These are phyloP conservation scores for Cytospora mali DNA, from an alignment of 2,329 filamentous ascomycete species.

Conservation along the genomic window DNA sequence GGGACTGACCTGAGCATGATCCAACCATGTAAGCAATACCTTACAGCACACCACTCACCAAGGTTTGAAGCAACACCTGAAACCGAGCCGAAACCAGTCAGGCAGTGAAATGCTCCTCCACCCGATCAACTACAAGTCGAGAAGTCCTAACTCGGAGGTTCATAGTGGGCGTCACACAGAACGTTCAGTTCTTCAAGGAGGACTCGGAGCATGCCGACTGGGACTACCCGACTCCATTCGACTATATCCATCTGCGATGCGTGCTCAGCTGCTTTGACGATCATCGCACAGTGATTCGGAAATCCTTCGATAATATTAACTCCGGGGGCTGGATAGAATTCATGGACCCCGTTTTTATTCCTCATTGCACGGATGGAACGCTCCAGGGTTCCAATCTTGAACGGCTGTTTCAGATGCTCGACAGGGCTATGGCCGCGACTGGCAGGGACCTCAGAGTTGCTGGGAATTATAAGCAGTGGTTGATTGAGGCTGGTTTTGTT, in stretches of 20 bases:
- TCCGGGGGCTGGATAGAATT: conserved; percentile 10
- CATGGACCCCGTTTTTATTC: conserved; percentile 7
- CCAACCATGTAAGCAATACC: conserved; percentile 17
- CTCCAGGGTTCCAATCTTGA: not conserved
- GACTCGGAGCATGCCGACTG: conserved; percentile 12
- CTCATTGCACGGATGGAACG: conserved; percentile 2
- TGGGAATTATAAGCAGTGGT: conserved; percentile 32
- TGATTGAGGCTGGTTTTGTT: conserved; percentile 37
- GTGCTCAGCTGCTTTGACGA: conserved; percentile 12
- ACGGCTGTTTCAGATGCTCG: not conserved
- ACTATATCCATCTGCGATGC: conserved; percentile 2
- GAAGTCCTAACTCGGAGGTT: not conserved
- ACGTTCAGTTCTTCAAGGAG: conserved; percentile 16
- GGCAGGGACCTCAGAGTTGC: conserved; percentile 23
- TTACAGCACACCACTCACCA: no score
- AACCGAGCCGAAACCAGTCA: not conserved
- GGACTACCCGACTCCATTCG: not conserved
- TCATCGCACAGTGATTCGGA: not conserved
- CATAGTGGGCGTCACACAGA: not conserved
- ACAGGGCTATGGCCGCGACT: conserved; percentile 26
- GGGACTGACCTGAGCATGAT: conserved; percentile 27
- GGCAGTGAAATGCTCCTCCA: not conserved
- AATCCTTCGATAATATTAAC: not conserved
- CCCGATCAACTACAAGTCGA: not conserved
- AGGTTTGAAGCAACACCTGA: not conserved